These are phyloP conservation scores for Tuber brumale DNA, from an alignment of 495 filamentous ascomycete species.

Conservation along the genomic window DNA sequence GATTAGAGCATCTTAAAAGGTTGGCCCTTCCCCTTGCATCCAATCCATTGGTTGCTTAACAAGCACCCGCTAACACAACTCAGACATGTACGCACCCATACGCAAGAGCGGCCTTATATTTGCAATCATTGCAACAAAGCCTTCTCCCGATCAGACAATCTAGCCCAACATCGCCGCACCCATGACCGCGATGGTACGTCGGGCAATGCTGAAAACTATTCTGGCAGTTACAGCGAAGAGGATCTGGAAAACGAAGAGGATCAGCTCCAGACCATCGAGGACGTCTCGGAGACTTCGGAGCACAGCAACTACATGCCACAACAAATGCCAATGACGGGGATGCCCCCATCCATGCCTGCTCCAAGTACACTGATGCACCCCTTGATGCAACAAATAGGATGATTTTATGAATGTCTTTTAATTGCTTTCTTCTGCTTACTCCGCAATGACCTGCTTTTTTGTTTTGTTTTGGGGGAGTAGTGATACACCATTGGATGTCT, in stretches of 20 bases:
- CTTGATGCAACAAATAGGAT: slow-evolving; percentile 42
- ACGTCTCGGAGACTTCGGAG: slow-evolving; percentile 47
- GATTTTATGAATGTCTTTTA: slow-evolving; percentile 39
- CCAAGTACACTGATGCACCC: slow-evolving; percentile 47
- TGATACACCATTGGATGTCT: slow-evolving; percentile 42
- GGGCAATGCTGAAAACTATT: slow-evolving; percentile 31
- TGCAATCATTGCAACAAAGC: slow-evolving; percentile 97
- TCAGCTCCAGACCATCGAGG: slow-evolving; percentile 54
- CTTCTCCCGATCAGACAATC: slow-evolving; percentile 95
- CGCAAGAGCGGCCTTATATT: slow-evolving; percentile 95
- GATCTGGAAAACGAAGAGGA: slow-evolving; percentile 50
- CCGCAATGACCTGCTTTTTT: slow-evolving; percentile 13
- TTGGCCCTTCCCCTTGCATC: slow-evolving; percentile 52
- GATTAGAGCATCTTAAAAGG: slow-evolving; percentile 98
- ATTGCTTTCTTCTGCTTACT: slow-evolving; percentile 12
- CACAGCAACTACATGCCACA: slow-evolving; percentile 44
- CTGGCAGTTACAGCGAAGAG: slow-evolving; percentile 38
- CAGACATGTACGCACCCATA: slow-evolving; percentile 98
- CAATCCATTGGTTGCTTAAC: slow-evolving; percentile 53
- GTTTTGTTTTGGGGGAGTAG: slow-evolving; percentile 6
- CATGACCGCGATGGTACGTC: slow-evolving; percentile 64
- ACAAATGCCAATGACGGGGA: slow-evolving; percentile 44
- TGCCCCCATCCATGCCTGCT: slow-evolving; percentile 47
- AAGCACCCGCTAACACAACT: slow-evolving; percentile 52
- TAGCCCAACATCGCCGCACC: slow-evolving; percentile 96